phyloP scores from a whole-genome alignment of 345 rosid species.

The Gossypium rotundifolium region DNA sequence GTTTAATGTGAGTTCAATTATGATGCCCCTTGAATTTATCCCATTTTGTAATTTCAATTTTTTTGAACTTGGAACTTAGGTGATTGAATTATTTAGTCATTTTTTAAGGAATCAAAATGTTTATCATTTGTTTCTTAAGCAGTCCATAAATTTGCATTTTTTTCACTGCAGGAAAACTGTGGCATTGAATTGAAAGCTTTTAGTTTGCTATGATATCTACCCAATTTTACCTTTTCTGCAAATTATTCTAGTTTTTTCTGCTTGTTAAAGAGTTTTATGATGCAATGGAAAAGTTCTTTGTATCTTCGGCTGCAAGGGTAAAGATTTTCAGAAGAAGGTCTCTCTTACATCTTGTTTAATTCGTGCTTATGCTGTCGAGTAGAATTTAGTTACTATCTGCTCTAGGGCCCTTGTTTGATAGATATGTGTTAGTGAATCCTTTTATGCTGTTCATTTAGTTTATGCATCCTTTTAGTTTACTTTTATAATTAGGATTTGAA shows the following conservation, averaged over 20 bases:
- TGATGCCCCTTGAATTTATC: background rate
- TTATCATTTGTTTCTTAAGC: background rate
- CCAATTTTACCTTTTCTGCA: background rate
- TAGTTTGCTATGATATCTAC: background rate
- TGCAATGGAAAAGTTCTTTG: background rate
- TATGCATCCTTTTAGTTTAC: background rate
- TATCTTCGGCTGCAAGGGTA: background rate
- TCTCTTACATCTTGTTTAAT: background rate
- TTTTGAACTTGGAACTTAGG: background rate
- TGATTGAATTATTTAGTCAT: background rate
- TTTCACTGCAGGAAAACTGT: background rate
- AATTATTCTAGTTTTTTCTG: background rate
- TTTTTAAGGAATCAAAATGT: background rate
- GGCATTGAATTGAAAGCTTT: background rate
- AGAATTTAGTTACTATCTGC: background rate
- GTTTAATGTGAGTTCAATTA: background rate
- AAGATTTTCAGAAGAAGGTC: background rate
- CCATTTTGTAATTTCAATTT: conserved; percentile 1
- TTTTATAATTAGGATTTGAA: background rate
- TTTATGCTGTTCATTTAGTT: background rate
- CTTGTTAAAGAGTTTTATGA: background rate
- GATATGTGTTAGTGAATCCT: background rate
- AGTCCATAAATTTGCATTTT: background rate
- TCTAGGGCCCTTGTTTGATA: background rate
- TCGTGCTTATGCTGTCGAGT: background rate